These are phyloP conservation scores for Solanum okadae DNA, from an alignment of 257 asterid genomes.

Conservation along the genomic window DNA sequence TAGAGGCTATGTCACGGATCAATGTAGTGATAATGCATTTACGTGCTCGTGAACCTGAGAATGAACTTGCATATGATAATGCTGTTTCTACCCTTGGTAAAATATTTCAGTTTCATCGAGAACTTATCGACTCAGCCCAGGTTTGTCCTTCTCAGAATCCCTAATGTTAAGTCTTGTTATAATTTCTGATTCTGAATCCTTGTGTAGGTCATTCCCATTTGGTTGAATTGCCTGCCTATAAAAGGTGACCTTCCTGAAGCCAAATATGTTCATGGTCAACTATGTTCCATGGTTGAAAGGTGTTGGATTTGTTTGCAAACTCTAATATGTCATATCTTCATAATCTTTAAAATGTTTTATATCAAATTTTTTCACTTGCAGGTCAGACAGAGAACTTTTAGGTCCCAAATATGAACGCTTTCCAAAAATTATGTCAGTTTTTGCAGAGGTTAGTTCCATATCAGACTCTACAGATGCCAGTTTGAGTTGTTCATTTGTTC, in stretches of 20 bases:
- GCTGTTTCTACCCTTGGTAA: neutral
- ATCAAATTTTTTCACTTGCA: conserved; percentile 11
- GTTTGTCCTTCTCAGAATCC: neutral
- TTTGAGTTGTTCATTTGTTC: no score
- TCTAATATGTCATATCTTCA: neutral
- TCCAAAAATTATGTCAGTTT: conserved; percentile 76
- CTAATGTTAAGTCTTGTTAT: neutral
- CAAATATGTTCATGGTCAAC: conserved; percentile 81
- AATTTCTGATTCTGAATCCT: neutral
- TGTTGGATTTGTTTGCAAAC: neutral
- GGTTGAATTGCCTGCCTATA: conserved; percentile 88
- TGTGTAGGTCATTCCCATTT: conserved; percentile 72
- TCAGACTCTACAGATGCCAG: neutral
- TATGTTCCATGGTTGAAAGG: conserved; percentile 93
- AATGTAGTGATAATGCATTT: conserved; percentile 66
- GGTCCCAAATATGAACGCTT: conserved; percentile 83
- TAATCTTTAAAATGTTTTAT: no score
- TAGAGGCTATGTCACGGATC: conserved; percentile 90
- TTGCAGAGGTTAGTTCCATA: conserved; percentile 71
- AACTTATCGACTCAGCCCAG: neutral
- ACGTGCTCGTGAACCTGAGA: conserved; percentile 47
- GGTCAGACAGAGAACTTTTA: conserved; percentile 70
- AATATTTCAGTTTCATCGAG: neutral
- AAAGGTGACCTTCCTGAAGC: conserved; percentile 80
- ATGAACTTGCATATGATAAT: conserved; percentile 3